phyloP scores from a whole-genome alignment of 148 eudicot genomes.

The Rhododendron molle region DNA sequence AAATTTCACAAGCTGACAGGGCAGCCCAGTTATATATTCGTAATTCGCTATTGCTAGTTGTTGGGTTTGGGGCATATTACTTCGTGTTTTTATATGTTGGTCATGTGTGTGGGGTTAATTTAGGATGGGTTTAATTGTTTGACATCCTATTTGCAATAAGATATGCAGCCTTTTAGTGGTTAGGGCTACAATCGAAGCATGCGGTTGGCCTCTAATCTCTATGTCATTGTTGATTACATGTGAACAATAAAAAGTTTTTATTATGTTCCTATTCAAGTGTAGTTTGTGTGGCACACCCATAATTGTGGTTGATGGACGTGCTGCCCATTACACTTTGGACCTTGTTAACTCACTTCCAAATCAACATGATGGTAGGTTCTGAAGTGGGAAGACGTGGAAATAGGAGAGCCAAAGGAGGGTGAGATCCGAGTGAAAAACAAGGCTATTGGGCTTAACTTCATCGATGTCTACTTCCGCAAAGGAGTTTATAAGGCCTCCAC shows the following conservation, averaged over 20 bases:
- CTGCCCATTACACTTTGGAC: background rate
- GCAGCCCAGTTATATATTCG: no score
- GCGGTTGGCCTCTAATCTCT: no score
- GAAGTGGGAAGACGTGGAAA: slow-evolving; percentile 89
- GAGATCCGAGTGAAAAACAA: slow-evolving; percentile 79
- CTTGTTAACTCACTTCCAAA: background rate
- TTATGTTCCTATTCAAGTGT: background rate
- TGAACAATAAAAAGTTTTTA: background rate
- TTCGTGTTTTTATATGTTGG: no score
- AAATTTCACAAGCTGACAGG: no score
- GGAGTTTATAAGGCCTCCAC: slow-evolving; percentile 71
- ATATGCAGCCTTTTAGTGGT: no score
- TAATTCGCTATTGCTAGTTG: no score
- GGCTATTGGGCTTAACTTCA: slow-evolving; percentile 84
- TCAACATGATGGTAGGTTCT: slow-evolving; percentile 47
- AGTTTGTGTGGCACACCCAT: background rate
- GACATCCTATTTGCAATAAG: no score
- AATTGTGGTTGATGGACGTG: no score
- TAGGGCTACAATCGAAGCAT: no score
- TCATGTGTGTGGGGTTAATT: no score
- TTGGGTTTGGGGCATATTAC: no score
- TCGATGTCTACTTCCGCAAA: slow-evolving; percentile 72
- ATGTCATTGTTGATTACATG: background rate
- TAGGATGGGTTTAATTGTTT: no score
- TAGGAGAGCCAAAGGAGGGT: slow-evolving; percentile 80